Conservation (phyloP, 345 rosid species). For the Turritis glabra region DNA sequence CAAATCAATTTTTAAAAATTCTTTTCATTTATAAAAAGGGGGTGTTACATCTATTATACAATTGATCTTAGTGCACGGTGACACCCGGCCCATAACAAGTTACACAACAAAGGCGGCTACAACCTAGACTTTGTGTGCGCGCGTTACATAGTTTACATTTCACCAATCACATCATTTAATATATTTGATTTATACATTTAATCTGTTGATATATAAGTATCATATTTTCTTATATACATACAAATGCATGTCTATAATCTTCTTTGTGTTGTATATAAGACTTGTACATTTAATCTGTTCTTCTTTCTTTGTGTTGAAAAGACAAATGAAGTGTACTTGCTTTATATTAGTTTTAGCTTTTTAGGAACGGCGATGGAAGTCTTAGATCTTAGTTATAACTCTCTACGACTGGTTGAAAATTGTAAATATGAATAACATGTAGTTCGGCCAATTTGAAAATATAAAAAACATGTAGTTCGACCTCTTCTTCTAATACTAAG, state of each 20-base stretch:
- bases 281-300: no score
- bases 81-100: slow-evolving; percentile 22
- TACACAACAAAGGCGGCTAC: slow-evolving; percentile 35
- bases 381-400: no score
- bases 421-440: no score
- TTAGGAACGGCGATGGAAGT: background rate
- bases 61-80: slow-evolving; percentile 21
- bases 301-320: background rate
- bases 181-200: background rate
- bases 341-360: no score
- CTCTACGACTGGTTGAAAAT: no score
- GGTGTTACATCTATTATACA: no score
- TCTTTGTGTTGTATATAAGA: background rate
- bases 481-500: background rate
- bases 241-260: background rate
- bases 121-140: slow-evolving; percentile 6
- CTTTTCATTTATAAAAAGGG: no score
- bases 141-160: background rate
- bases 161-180: background rate
- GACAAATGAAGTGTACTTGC: slow-evolving; percentile 3
- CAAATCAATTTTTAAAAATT: no score
- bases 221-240: background rate
- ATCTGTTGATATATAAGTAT: background rate
- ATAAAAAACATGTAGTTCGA: background rate
- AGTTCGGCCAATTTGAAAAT: no score